Percentiles rank a stretch among this genome's conserved stretches.
phyloP scores from a whole-genome alignment of 306 rosid genomes.

The Casuarina equisetifolia region DNA sequence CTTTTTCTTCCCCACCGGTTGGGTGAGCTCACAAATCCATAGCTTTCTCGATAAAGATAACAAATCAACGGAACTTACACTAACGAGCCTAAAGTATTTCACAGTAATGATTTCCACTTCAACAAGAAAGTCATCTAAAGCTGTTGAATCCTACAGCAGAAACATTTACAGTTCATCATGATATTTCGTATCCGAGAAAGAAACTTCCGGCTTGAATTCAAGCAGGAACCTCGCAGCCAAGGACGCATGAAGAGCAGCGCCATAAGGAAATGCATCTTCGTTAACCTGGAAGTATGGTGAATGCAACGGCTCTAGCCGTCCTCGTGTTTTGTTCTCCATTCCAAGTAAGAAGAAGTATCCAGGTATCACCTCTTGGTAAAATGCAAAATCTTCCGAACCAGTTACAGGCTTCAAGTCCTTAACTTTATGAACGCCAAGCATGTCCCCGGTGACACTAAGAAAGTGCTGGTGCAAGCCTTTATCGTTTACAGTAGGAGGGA shows the following conservation, averaged over 20 bases:
- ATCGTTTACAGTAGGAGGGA: constrained; percentile 64
- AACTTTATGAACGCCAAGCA: constrained; percentile 60
- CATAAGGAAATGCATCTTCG: constrained; percentile 72
- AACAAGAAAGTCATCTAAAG: background rate
- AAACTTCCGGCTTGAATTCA: constrained; percentile 31
- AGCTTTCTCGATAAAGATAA: background rate
- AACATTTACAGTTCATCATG: constrained; percentile 53
- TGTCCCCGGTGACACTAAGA: constrained; percentile 46
- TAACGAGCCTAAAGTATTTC: background rate
- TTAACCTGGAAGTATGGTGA: constrained; percentile 62
- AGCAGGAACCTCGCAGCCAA: constrained; percentile 63
- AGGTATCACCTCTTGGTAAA: constrained; percentile 79
- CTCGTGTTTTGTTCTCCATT: constrained; percentile 51
- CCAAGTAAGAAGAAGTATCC: constrained; percentile 70
- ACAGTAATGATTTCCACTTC: background rate
- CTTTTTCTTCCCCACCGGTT: background rate
- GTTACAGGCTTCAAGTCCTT: constrained; percentile 45
- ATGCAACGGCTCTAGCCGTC: constrained; percentile 36
- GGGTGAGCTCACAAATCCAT: background rate
- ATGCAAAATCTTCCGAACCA: constrained; percentile 80
- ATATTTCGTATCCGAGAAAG: constrained; percentile 24
- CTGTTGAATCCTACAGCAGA: background rate
- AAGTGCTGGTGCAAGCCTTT: constrained; percentile 59
- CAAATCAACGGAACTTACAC: background rate
- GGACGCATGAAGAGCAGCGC: constrained; percentile 92